These are phyloP conservation scores for Phialocephala sp. DNA, from an alignment of 2,329 filamentous ascomycete genomes.

Conservation along the genomic window DNA sequence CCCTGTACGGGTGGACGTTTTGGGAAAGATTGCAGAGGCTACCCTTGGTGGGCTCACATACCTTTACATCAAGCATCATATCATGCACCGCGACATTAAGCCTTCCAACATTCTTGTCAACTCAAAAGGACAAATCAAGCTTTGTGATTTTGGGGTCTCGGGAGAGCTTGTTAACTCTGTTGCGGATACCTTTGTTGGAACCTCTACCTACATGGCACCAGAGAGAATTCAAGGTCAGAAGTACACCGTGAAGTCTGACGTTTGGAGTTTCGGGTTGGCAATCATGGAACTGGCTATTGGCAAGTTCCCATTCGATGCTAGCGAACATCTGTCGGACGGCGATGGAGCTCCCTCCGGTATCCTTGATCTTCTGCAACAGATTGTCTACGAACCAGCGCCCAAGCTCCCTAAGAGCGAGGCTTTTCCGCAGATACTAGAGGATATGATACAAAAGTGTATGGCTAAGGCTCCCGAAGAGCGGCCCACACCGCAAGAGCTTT, in stretches of 20 bases:
- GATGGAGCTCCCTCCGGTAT: conserved; percentile 92
- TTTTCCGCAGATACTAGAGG: conserved; percentile 91
- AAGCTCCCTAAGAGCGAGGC: conserved; percentile 96
- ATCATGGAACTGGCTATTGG: conserved; percentile 98
- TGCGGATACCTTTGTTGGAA: conserved; percentile 97
- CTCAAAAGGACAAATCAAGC: conserved; percentile 91
- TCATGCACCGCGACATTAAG: conserved; percentile 99
- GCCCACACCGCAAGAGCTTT: conserved; percentile 91
- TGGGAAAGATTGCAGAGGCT: conserved; percentile 97
- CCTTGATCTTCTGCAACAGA: conserved; percentile 92
- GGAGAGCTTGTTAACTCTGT: conserved; percentile 98
- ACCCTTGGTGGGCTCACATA: conserved; percentile 93
- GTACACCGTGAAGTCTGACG: conserved; percentile 97
- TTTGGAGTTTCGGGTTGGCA: conserved; percentile 95
- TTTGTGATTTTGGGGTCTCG: conserved; percentile 99
- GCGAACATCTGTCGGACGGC: conserved; percentile 71
- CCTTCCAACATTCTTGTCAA: conserved; percentile 98
- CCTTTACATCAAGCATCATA: conserved; percentile 92
- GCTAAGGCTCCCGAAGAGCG: conserved; percentile 87
- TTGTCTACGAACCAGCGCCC: conserved; percentile 94
- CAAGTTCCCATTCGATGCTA: conserved; percentile 90
- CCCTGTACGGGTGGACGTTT: conserved; percentile 91
- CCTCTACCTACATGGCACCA: conserved; percentile 98
- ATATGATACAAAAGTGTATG: conserved; percentile 96
- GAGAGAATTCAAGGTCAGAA: conserved; percentile 96